Evolutionary conservation across 2,329 filamentous ascomycete genomes (phyloP).

Genomic region (Acarospora socialis): DNA sequence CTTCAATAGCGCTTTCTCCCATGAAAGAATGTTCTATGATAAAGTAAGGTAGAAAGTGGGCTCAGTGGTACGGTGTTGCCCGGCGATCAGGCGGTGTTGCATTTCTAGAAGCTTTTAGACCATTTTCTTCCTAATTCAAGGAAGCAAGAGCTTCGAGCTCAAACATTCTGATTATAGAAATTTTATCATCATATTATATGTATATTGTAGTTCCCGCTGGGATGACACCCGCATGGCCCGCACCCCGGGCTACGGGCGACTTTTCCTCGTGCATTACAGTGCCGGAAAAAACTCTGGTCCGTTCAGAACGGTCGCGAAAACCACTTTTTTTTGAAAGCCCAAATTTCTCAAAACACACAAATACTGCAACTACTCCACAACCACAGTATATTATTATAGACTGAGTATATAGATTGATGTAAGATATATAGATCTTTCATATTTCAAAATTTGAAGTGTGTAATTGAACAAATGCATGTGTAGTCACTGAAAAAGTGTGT

Average conservation of each 20-base stretch:
- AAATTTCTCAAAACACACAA: too few relatives aligned
- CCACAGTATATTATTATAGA: too few relatives aligned
- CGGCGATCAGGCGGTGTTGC: slow-evolving; percentile 1
- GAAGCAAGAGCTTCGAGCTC: slow-evolving; percentile 2
- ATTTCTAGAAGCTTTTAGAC: slow-evolving; percentile 5
- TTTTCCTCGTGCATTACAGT: neutral
- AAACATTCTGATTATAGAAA: slow-evolving; percentile 1
- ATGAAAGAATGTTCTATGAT: slow-evolving; percentile 1
- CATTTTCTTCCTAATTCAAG: slow-evolving; percentile 1
- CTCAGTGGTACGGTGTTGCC: slow-evolving; percentile 1
- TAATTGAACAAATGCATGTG: too few relatives aligned
- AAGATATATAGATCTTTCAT: too few relatives aligned
- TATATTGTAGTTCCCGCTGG: slow-evolving; percentile 3
- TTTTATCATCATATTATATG: slow-evolving; percentile 2
- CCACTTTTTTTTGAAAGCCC: too few relatives aligned
- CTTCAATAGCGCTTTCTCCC: slow-evolving; percentile 1
- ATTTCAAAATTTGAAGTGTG: too few relatives aligned
- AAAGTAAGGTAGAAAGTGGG: slow-evolving; percentile 2
- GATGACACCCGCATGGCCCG: slow-evolving; percentile 1
- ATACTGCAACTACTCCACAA: too few relatives aligned
- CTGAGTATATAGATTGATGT: too few relatives aligned
- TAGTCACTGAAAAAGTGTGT: too few relatives aligned
- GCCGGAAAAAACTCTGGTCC: too few relatives aligned
- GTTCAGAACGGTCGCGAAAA: too few relatives aligned
- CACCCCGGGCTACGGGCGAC: too few relatives aligned